Percentiles rank a stretch among this genome's conserved stretches.
Conservation (phyloP, 2,329 filamentous ascomycete species). For the Penicillium concentricum region DNA sequence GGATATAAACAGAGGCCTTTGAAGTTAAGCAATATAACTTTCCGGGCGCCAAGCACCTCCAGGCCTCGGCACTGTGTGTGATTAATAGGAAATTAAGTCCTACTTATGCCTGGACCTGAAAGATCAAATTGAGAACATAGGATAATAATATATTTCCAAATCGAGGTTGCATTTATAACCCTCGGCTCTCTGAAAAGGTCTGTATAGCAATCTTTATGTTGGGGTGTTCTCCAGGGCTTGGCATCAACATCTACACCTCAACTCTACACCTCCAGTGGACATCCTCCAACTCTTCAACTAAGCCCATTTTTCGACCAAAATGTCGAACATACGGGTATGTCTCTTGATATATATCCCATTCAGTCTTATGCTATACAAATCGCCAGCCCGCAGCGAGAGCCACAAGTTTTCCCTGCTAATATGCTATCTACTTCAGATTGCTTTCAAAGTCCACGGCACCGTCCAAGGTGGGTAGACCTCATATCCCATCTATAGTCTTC, state of each 20-base stretch:
- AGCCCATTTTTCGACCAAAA: slow-evolving; percentile 3
- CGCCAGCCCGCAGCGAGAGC: background rate
- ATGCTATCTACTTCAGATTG: slow-evolving; percentile 27
- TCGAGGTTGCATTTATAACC: background rate
- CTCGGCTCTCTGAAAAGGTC: background rate
- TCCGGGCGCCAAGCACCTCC: background rate
- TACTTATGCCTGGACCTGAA: background rate
- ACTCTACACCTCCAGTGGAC: background rate
- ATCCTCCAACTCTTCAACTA: background rate
- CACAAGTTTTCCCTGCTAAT: slow-evolving; percentile 6
- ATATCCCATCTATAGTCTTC: background rate
- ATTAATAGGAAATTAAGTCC: background rate
- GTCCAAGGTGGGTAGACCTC: slow-evolving; percentile 61
- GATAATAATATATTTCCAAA: background rate
- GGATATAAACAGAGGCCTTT: background rate
- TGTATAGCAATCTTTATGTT: background rate
- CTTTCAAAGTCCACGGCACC: slow-evolving; percentile 59
- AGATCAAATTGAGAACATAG: background rate
- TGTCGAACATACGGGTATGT: slow-evolving; percentile 23
- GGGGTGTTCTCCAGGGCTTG: background rate
- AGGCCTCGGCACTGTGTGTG: background rate
- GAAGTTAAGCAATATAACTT: background rate
- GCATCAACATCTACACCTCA: background rate
- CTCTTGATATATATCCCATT: background rate
- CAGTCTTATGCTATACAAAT: background rate